A percentile compares a stretch with the other conserved stretches of the same genome.
Evolutionary conservation across 352 stramenopile genomes (phyloP).

Genomic region (Phytophthora syringae): DNA sequence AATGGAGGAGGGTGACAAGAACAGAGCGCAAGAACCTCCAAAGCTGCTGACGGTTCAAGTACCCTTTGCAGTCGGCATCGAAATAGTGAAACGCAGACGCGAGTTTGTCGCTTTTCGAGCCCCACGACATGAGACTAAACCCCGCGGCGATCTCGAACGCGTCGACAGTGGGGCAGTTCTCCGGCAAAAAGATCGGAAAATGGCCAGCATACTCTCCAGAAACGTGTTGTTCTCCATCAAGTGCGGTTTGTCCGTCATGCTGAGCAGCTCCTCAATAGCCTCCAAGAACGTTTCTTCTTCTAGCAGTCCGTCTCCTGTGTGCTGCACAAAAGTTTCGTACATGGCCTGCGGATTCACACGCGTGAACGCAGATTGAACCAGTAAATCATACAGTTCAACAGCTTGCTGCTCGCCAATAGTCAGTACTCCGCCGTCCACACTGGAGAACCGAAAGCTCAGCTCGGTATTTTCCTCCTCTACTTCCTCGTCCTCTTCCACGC

Average conservation of each 20-base stretch:
- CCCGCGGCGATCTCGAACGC: conserved; percentile 85
- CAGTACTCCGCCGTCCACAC: conserved; percentile 63
- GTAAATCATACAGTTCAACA: conserved; percentile 62
- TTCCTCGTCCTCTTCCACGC: conserved; percentile 34
- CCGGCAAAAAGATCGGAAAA: conserved; percentile 79
- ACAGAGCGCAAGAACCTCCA: conserved; percentile 88
- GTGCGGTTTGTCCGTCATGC: conserved; percentile 74
- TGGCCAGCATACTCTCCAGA: conserved; percentile 74
- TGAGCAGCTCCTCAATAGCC: conserved; percentile 79
- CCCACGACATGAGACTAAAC: conserved; percentile 82
- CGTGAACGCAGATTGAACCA: conserved; percentile 75
- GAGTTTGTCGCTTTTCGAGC: conserved; percentile 89
- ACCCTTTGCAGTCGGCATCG: conserved; percentile 81
- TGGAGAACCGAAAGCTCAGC: conserved; percentile 76
- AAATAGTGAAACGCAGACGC: conserved; percentile 88
- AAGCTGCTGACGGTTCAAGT: conserved; percentile 79
- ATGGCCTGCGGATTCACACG: conserved; percentile 74
- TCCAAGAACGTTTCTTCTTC: conserved; percentile 88
- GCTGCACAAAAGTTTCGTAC: conserved; percentile 88
- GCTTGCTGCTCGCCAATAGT: conserved; percentile 69
- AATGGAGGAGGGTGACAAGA: conserved; percentile 72
- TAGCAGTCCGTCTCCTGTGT: conserved; percentile 81
- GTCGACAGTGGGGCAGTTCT: conserved; percentile 72
- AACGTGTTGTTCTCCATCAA: conserved; percentile 83
- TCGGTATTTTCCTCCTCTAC: conserved; percentile 24